Percentiles rank a stretch among this genome's conserved stretches.
These are phyloP conservation scores for Ceratorhiza oryzae-sativae DNA, from an alignment of 1,284 basidiomycete species.

Conservation along the genomic window DNA sequence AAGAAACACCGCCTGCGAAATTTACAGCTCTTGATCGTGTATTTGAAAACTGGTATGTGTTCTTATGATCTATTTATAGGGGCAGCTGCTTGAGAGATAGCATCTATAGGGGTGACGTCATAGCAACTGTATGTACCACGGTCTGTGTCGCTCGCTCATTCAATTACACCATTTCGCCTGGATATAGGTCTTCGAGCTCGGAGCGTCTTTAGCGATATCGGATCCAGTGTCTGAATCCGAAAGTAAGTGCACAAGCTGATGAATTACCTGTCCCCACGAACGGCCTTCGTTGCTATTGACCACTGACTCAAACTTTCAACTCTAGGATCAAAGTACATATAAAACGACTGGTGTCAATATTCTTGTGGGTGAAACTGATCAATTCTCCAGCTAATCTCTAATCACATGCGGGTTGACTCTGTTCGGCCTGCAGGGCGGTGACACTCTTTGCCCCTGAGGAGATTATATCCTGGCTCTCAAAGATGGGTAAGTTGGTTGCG, in stretches of 20 bases:
- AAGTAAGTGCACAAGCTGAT: background rate
- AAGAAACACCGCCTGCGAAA: background rate
- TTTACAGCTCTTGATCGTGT: slow-evolving; percentile 4
- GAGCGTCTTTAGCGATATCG: slow-evolving; percentile 7
- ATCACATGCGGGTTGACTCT: too few relatives aligned
- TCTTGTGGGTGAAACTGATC: background rate
- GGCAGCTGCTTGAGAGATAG: background rate
- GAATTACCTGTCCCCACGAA: background rate
- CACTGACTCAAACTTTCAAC: background rate
- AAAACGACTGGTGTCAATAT: background rate
- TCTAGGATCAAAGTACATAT: background rate
- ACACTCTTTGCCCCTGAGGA: background rate
- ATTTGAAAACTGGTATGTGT: slow-evolving; percentile 10
- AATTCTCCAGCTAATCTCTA: too few relatives aligned
- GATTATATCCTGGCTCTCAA: background rate
- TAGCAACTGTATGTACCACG: slow-evolving; percentile 16
- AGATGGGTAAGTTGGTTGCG: background rate
- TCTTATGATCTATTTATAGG: background rate
- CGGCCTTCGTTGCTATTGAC: background rate
- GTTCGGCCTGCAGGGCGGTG: background rate
- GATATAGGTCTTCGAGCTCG: slow-evolving; percentile 21
- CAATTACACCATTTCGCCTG: too few relatives aligned
- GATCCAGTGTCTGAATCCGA: background rate
- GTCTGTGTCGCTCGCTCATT: background rate
- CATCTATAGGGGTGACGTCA: slow-evolving; percentile 35